These are phyloP conservation scores for Globisporangium mamillatum DNA, from an alignment of 352 stramenopile genomes.

Conservation along the genomic window DNA sequence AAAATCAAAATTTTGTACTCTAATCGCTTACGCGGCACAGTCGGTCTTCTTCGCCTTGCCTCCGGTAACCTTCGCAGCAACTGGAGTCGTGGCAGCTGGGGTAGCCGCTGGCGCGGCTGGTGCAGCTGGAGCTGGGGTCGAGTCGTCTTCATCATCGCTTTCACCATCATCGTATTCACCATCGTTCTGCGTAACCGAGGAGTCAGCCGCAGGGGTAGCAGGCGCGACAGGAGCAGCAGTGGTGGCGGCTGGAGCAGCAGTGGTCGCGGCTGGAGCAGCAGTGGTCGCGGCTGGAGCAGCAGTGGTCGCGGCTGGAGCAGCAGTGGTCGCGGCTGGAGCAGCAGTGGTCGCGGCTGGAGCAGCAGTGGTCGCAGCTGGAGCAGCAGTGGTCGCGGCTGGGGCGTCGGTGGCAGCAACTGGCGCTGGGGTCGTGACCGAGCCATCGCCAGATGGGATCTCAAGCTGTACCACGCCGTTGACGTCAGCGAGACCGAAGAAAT, in stretches of 20 bases:
- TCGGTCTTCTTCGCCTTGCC: slow-evolving; percentile 5
- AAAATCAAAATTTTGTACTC: slow-evolving; percentile 19
- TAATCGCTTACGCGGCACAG: slow-evolving; percentile 11
- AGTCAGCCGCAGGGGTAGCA: neutral
- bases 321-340: neutral
- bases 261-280: slow-evolving; percentile 1
- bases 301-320: too few relatives aligned
- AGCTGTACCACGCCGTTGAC: slow-evolving; percentile 24
- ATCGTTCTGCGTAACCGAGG: slow-evolving; percentile 3
- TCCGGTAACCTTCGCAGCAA: neutral
- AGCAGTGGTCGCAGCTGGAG: neutral
- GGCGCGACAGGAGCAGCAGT: neutral
- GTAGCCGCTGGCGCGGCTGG: neutral
- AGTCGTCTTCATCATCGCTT: neutral
- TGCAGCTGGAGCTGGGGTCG: neutral
- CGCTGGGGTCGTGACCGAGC: neutral
- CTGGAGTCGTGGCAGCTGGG: neutral
- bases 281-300: neutral
- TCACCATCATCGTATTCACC: too few relatives aligned
- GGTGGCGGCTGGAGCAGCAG: neutral
- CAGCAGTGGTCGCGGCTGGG: neutral
- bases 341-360: slow-evolving; percentile 2
- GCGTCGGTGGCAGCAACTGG: neutral
- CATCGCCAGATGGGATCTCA: slow-evolving; percentile 23
- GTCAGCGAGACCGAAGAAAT: slow-evolving; percentile 40